A percentile compares a stretch with the other conserved stretches of the same genome.
Evolutionary conservation across 192 early-diverging fungal genomes (phyloP).

Genomic region (Coemansia sp.): DNA sequence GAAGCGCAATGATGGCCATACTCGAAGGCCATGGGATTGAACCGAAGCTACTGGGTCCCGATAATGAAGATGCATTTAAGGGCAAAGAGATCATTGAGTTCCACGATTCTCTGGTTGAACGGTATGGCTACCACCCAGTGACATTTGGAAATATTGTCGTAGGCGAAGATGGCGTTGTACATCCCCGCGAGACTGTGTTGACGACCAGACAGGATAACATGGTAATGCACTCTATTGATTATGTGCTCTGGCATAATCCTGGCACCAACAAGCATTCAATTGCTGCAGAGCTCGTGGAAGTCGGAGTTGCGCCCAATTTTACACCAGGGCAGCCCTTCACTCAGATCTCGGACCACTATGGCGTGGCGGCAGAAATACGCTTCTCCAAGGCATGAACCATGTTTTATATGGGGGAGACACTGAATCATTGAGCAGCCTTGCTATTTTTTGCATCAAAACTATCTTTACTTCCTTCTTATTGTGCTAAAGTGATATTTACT

Average conservation of each 20-base stretch:
- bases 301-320: constrained; percentile 47
- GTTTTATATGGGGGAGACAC: too few species aligned
- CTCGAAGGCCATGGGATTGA: constrained; percentile 53
- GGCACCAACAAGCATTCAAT: constrained; percentile 17
- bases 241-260: constrained; percentile 55
- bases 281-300: constrained; percentile 25
- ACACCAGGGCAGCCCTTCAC: constrained; percentile 36
- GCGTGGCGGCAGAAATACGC: constrained; percentile 32
- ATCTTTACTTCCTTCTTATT: not conserved
- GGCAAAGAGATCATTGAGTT: constrained; percentile 33
- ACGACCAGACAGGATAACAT: constrained; percentile 55
- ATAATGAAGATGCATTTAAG: constrained; percentile 41
- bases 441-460: too few species aligned
- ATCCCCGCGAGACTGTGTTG: constrained; percentile 63
- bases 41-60: constrained; percentile 40
- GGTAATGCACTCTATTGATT: constrained; percentile 55
- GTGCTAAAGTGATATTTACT: not conserved
- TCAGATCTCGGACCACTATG: constrained; percentile 59
- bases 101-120: constrained; percentile 60
- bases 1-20: constrained; percentile 59
- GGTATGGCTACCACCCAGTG: constrained; percentile 70
- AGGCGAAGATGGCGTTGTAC: constrained; percentile 44
- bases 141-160: constrained; percentile 71
- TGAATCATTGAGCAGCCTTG: too few species aligned
- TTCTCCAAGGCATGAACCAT: constrained; percentile 7